Evolutionary conservation across 306 rosid species (phyloP).

Genomic region (Cicer cuneatum): DNA sequence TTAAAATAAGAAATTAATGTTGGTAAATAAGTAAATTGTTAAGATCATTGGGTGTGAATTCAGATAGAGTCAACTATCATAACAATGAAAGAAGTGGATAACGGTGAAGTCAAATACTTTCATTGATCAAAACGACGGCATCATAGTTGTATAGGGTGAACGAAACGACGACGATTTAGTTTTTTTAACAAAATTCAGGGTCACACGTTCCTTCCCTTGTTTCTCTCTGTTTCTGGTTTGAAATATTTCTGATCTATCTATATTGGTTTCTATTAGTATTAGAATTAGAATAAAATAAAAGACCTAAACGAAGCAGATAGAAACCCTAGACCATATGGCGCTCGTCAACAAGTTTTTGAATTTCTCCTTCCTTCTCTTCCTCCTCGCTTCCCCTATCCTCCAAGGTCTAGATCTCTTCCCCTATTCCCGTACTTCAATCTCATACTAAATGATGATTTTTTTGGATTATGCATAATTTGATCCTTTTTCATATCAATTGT

Average conservation of each 20-base stretch:
- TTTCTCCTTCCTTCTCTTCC: constrained; percentile 20
- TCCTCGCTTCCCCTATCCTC: constrained; percentile 1
- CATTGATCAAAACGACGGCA: constrained; percentile 16
- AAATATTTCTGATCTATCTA: not conserved
- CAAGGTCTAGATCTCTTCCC: constrained; percentile 15
- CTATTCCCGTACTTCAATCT: not conserved
- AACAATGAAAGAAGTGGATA: too few relatives aligned
- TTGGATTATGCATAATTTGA: not conserved
- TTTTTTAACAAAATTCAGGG: not conserved
- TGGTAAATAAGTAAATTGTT: too few relatives aligned
- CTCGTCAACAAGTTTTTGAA: not conserved
- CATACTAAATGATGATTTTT: not conserved
- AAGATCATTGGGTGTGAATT: too few relatives aligned
- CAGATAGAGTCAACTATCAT: too few relatives aligned
- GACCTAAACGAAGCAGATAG: not conserved
- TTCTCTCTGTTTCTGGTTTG: not conserved
- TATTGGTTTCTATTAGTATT: not conserved
- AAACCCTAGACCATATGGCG: constrained; percentile 15
- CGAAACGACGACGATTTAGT: not conserved
- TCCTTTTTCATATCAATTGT: not conserved
- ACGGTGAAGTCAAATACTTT: not conserved
- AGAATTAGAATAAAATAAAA: not conserved
- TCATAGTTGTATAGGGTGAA: not conserved
- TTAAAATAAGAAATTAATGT: too few relatives aligned
- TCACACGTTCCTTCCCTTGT: not conserved